A percentile compares a stretch with the other conserved stretches of the same genome.
These are phyloP conservation scores for Tagetes erecta DNA, from an alignment of 129 eudicot genomes.

Conservation along the genomic window DNA sequence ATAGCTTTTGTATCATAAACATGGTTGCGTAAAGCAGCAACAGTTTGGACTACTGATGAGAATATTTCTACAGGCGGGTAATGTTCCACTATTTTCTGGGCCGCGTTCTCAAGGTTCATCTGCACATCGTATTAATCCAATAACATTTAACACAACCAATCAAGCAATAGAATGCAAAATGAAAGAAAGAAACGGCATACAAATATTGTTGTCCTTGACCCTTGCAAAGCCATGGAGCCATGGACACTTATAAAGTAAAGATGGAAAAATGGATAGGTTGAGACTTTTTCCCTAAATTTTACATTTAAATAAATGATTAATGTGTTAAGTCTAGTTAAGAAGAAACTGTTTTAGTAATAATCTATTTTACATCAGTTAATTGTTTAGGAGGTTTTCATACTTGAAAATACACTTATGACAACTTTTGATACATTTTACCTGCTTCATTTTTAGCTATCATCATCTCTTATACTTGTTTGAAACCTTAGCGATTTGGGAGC, in stretches of 20 bases:
- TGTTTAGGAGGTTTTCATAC: not conserved
- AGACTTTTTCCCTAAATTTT: not conserved
- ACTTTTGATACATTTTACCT: not conserved
- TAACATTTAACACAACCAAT: not conserved
- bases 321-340: not conserved
- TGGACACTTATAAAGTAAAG: not conserved
- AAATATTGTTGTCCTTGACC: not conserved
- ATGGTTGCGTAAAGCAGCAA: slow-evolving; percentile 33
- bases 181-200: not conserved
- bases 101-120: slow-evolving; percentile 61
- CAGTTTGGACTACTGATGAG: slow-evolving; percentile 61
- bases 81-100: slow-evolving; percentile 54
- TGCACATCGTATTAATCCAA: slow-evolving; percentile 21
- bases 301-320: not conserved
- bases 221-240: not conserved
- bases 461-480: not conserved
- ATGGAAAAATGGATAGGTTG: not conserved
- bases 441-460: not conserved
- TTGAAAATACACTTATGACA: not conserved
- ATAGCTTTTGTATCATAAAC: slow-evolving; percentile 38
- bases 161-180: slow-evolving; percentile 12
- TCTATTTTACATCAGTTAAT: not conserved
- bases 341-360: not conserved
- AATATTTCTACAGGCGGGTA: slow-evolving; percentile 67
- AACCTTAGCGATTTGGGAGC: no score